Base-by-base conservation (phyloP, 2,329 filamentous ascomycete species). In the Cryoendolithus antarcticus region DNA sequence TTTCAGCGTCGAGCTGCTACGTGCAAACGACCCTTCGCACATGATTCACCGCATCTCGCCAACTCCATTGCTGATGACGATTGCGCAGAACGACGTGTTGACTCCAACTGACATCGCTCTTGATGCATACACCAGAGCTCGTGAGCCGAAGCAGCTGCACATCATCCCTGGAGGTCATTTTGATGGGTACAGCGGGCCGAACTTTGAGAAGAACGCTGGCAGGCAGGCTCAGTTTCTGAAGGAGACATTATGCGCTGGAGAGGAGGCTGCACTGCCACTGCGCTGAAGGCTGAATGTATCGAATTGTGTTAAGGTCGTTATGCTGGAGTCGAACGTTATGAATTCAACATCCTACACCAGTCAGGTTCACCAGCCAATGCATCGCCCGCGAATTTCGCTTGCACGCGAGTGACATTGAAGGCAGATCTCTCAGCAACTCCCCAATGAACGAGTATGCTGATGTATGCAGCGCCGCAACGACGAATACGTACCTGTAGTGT, bases 141-240 rank as follows among this genome's bases (percentile, higher is more conserved):
- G 46, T 24, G 62, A 65, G 46, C 62, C 61, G 11, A 66, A 66
- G 46, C 48, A 61, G 39, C 47, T 66, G 35, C 47, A 56, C 9
- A 45, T 61, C 12, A 37, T 65, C 15, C 49, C 54, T 6, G 55
- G 58, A n/a, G 62, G 58, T 3, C 63, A 65, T 50, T 65, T 64
- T 46, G 62, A 62, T 41, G 53, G 43, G 8, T 65, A 62, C 31
- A 38, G 34, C 3, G 51, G 50, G 9, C 11, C 32, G 3, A 44
- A 45, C 38, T 50, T 56, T 35, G 59, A 59, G 41, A 45, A 48
- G 28, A 60, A 60, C 40, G 48, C 56, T 33, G 44, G 39, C 6
- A 46, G 37, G 10, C 58, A 63, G 47, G 44, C 51, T 9, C 53
- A 57, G 30, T 62, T 62, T 41, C 42, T 63, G 48, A 49, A 49